Evolutionary conservation across 164 flowering plant genomes (phyloP).

Genomic region (Macadamia tetraphylla): DNA sequence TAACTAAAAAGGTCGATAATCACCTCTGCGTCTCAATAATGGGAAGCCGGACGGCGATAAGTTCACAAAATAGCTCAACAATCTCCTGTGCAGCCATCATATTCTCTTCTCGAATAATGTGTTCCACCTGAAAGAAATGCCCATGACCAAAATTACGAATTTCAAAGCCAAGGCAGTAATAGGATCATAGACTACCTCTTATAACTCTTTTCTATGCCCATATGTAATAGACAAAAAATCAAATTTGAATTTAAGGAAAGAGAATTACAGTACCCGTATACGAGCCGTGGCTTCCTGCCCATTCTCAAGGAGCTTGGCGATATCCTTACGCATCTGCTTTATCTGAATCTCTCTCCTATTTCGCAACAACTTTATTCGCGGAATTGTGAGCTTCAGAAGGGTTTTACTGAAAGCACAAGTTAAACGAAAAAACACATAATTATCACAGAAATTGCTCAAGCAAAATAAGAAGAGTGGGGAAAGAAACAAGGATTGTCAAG

Average conservation of each 20-base stretch:
- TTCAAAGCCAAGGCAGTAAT: not conserved
- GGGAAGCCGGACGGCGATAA: constrained; percentile 86
- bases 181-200: not conserved
- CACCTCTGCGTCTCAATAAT: constrained; percentile 94
- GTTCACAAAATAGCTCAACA: constrained; percentile 88
- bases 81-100: constrained; percentile 99
- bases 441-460: not conserved
- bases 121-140: constrained; percentile 67
- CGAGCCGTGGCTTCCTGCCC: constrained; percentile 98
- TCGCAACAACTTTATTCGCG: constrained; percentile 82
- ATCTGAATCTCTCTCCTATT: constrained; percentile 84
- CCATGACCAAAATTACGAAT: not conserved
- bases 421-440: not conserved
- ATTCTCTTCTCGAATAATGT: constrained; percentile 91
- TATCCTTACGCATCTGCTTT: constrained; percentile 84
- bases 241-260: not conserved
- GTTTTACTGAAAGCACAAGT: constrained; percentile 57
- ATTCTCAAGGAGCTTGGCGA: constrained; percentile 87
- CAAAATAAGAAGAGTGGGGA: not conserved
- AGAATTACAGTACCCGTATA: constrained; percentile 51
- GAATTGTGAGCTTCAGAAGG: constrained; percentile 77
- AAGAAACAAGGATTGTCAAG: not conserved
- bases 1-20: not conserved
- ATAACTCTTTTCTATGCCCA: not conserved
- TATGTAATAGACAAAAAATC: not conserved